Percentiles rank a stretch among this genome's conserved stretches.
Evolutionary conservation across 1,284 basidiomycete genomes (phyloP).

Genomic region (Dichomitus squalens): DNA sequence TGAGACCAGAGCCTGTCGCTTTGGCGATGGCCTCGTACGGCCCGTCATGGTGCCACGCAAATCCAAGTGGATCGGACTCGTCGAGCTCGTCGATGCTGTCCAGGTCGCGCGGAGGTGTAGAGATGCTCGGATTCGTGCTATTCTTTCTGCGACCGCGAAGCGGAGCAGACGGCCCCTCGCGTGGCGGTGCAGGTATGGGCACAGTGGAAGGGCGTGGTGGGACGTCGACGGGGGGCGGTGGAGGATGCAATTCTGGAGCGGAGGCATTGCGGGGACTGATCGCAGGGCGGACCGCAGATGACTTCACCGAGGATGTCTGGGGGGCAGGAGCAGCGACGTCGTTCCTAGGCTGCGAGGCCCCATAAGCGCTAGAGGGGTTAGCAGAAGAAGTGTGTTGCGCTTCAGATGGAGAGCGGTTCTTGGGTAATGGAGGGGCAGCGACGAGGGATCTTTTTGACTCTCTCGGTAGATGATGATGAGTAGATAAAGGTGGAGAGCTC

Average conservation of each 20-base stretch:
- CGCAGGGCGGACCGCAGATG: constrained; percentile 19
- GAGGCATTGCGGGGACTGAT: constrained; percentile 25
- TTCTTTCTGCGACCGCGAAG: constrained; percentile 20
- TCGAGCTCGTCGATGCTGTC: constrained; percentile 78
- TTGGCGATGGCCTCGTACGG: constrained; percentile 61
- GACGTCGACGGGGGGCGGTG: constrained; percentile 21
- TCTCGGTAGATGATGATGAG: constrained; percentile 6
- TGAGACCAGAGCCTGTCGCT: constrained; percentile 10
- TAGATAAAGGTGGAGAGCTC: constrained; percentile 16
- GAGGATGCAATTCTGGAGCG: constrained; percentile 28
- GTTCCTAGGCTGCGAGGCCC: constrained; percentile 2
- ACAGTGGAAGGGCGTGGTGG: constrained; percentile 28
- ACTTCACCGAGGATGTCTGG: constrained; percentile 10
- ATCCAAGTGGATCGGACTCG: constrained; percentile 66
- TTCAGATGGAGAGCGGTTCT: constrained; percentile 1
- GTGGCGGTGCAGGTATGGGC: constrained; percentile 8
- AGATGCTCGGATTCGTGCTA: constrained; percentile 29
- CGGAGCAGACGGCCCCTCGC: constrained; percentile 11
- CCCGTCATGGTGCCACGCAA: constrained; percentile 62
- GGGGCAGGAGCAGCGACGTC: background rate
- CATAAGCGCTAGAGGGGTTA: background rate
- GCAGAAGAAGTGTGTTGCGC: background rate
- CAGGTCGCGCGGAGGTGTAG: constrained; percentile 43
- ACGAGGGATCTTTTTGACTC: background rate
- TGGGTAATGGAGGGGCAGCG: background rate